Evolutionary conservation across 805 yeast species (phyloP), one percentile per base, ranked within the genome.

Genomic region (Vanderwaltozyma yarrowii): DNA sequence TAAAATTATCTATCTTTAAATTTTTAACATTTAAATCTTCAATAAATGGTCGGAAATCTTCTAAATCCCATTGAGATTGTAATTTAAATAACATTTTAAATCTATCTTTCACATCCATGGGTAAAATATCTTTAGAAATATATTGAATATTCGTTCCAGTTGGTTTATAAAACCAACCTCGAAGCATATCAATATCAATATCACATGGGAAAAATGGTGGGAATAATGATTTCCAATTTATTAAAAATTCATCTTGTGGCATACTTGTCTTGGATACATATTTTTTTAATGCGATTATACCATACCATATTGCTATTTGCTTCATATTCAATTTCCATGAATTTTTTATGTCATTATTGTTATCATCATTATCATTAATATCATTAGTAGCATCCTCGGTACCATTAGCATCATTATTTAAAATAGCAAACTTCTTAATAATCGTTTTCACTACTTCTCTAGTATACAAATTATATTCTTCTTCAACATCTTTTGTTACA

Each of bases 161-260:
- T 4, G 81, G 78, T 16, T 68, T 62, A 28, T 65, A 70, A 50
- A 60, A 80, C 49, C 68, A 49, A 0, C 94, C 94, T 23, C 60
- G 49, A 15, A 85, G 62, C 15, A 37, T n/a, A 3, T 60, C 52
- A 13, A 81, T 45, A 40, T 76, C 79, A 13, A 82, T 64, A 15
- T 78, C 71, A 30, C 79, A 71, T 35, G 71, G 75, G 62, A 75
- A 70, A 56, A 74, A 70, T 8, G 75, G 70, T 2, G 92, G 88
- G 30, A 83, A 65, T 5, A 69, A 61, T 1, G 77, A 64, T 47
- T 76, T 74, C 77, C 88, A 74, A 37, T 71, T 69, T 35, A 81
- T 67, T 42, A 78, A 49, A 50, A 86, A 74, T 41, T 80, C 85
- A 30, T 73, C 72, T 0, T 61, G 36, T 1, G 61, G 41, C 15